Evolutionary conservation across 2,329 filamentous ascomycete species (phyloP), one percentile per base, ranked within the genome.

Genomic region (Fusarium globosum): DNA sequence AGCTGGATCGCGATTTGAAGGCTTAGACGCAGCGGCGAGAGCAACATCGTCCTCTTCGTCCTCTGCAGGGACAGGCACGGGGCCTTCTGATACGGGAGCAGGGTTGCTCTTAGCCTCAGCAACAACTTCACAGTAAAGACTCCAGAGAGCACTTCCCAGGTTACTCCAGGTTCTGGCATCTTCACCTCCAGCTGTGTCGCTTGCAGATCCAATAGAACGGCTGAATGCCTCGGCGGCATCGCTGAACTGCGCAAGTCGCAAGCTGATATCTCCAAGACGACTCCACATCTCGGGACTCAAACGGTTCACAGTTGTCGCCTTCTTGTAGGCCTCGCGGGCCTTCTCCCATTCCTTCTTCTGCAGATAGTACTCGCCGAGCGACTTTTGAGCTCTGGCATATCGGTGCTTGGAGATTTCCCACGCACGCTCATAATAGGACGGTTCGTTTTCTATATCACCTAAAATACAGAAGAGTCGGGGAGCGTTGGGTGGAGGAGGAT

Each of bases 131-230:
- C 84, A 87, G 81, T 89, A 95, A 71, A 93, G 85, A 67, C 91
- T 92, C 73, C 94, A 89, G 4, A 98, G 87, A 0, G 96, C 92
- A 4, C 93, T 95, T 1, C 95, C 96, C 28, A 99, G 88, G 79
- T 99, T 99, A 77, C 93, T 97, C 94, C 96, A 99, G 1, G 94
- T 94, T 79, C 97, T 91, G 1, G 95, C 96, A 79, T 98, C 95
- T 59, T 92, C 91, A 33, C 97, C 95, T 53, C 97, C 96, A 16
- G 94, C 88, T 4, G 81, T 81, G 38, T 87, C 86, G 38, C 84
- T 86, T 0, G 87, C 84, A 12, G 85, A 83, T 74, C 93, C 91
- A 16, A 99, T 95, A 14, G 93, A 92, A 28, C 95, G 89, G 14
- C 91, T 91, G 81, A 97, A 99, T 0, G 95, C 92, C 74, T 96